Evolutionary conservation across 192 early-diverging fungal species (phyloP).

Genomic region (Linnemannia schmuckeri): DNA sequence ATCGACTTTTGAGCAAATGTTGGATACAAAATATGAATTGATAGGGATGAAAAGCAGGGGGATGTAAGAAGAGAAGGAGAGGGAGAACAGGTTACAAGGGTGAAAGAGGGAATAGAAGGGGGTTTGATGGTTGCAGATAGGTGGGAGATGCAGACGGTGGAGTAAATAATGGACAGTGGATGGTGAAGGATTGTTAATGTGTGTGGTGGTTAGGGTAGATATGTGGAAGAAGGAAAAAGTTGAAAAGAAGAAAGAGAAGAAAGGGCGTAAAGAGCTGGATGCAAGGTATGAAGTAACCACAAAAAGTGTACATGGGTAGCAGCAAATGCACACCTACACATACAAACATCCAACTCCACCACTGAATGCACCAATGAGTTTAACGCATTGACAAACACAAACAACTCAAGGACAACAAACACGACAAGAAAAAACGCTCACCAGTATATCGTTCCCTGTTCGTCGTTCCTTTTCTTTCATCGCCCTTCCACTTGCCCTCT

Average conservation of each 20-base stretch:
- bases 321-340: not conserved
- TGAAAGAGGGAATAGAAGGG: not conserved
- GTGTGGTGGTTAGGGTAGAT: not conserved
- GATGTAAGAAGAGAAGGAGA: not conserved
- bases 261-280: not conserved
- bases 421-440: not conserved
- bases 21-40: not conserved
- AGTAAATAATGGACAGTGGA: not conserved
- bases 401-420: not conserved
- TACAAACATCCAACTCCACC: not conserved
- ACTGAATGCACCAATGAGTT: too few species aligned
- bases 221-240: not conserved
- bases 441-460: too few species aligned
- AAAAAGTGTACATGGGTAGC: not conserved
- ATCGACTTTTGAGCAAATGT: not conserved
- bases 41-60: conserved; percentile 10
- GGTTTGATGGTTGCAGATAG: not conserved
- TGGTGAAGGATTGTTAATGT: too few species aligned
- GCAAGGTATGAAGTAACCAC: not conserved
- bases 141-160: not conserved
- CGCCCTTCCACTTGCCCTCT: too few species aligned
- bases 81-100: not conserved
- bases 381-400: not conserved
- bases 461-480: too few species aligned
- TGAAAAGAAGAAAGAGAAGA: not conserved